Evolutionary conservation across 176 grass and related monocot species (phyloP).

Genomic region (Lolium rigidum): DNA sequence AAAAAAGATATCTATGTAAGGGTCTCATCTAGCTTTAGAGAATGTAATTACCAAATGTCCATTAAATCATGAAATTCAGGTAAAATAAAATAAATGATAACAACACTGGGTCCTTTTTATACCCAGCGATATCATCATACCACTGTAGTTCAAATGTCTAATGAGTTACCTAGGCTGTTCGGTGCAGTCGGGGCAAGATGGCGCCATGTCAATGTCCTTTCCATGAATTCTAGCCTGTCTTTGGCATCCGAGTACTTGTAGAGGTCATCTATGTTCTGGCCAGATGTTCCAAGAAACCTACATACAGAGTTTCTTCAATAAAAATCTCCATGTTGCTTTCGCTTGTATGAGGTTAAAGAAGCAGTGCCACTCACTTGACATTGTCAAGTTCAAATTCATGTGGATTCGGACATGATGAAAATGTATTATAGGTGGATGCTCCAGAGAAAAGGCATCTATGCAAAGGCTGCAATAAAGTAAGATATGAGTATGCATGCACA

Average conservation of each 20-base stretch:
- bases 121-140: background rate
- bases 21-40: background rate
- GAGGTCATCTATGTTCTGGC: constrained; percentile 94
- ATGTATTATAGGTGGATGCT: constrained; percentile 87
- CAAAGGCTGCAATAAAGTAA: constrained; percentile 66
- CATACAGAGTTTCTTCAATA: constrained; percentile 32
- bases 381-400: constrained; percentile 91
- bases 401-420: constrained; percentile 87
- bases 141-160: background rate
- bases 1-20: constrained; percentile 33
- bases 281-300: constrained; percentile 96
- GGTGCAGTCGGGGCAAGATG: constrained; percentile 97
- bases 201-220: constrained; percentile 90
- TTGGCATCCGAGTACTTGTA: constrained; percentile 89
- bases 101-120: background rate
- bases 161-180: constrained; percentile 81
- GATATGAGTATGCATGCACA: constrained; percentile 33
- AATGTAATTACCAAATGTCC: constrained; percentile 2
- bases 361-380: constrained; percentile 65
- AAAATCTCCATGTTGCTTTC: constrained; percentile 18
- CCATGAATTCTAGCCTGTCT: constrained; percentile 87
- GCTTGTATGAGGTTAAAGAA: background rate
- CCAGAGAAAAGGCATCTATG: constrained; percentile 93
- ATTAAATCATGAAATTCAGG: constrained; percentile 3
- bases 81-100: background rate